phyloP scores from a whole-genome alignment of 176 grass and related monocot genomes.

The Oryza meridionalis region DNA sequence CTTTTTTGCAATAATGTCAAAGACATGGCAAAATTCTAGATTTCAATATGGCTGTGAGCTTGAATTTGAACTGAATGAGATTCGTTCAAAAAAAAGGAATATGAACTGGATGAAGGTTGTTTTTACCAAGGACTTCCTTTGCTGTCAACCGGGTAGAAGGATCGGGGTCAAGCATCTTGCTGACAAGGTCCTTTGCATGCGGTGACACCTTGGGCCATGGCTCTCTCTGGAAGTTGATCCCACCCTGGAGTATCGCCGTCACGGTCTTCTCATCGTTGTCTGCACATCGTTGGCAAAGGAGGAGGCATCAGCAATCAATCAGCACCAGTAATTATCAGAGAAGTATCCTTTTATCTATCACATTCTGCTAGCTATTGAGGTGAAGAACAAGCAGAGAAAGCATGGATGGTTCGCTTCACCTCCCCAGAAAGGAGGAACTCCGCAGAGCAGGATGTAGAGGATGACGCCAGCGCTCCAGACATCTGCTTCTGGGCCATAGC shows the following conservation, averaged over 20 bases:
- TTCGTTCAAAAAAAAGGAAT: neutral
- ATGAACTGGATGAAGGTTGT: constrained; percentile 4
- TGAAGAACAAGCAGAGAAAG: neutral
- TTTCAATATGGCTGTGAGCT: neutral
- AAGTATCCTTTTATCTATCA: neutral
- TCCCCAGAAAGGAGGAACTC: constrained; percentile 87
- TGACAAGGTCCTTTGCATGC: constrained; percentile 83
- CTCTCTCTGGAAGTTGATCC: constrained; percentile 70
- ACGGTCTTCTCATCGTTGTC: constrained; percentile 81
- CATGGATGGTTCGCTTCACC: constrained; percentile 35
- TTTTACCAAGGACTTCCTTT: constrained; percentile 68
- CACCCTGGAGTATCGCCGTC: constrained; percentile 62
- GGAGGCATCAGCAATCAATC: neutral
- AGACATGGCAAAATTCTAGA: neutral
- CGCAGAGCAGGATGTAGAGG: constrained; percentile 84
- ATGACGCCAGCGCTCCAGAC: constrained; percentile 90
- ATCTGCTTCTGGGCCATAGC: constrained; percentile 79
- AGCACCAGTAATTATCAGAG: neutral
- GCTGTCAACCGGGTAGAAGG: constrained; percentile 61
- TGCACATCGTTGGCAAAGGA: constrained; percentile 8
- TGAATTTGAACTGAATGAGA: constrained; percentile 16
- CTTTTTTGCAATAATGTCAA: neutral
- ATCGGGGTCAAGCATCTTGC: constrained; percentile 77
- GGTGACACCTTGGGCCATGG: constrained; percentile 90
- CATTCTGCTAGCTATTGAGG: neutral